phyloP scores from a whole-genome alignment of 495 filamentous ascomycete species.

The Aspergillus avenaceus region DNA sequence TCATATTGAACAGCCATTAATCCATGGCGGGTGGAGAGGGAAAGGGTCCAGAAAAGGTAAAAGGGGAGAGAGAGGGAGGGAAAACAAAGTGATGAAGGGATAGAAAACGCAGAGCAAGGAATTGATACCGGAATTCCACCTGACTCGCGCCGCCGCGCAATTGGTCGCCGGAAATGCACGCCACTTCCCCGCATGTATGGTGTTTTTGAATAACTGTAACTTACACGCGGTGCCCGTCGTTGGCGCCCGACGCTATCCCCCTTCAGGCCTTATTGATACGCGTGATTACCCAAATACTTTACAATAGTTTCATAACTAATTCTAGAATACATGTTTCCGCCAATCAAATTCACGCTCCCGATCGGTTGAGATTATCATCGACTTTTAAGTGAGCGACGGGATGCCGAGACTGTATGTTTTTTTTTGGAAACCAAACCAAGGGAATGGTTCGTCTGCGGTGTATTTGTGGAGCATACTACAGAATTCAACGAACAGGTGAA shows the following conservation, averaged over 20 bases:
- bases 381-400: background rate
- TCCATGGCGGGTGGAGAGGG: constrained; percentile 4
- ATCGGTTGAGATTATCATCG: background rate
- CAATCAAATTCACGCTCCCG: background rate
- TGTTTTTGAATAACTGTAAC: background rate
- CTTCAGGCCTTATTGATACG: background rate
- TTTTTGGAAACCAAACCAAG: no score
- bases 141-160: background rate
- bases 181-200: constrained; percentile 3
- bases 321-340: background rate
- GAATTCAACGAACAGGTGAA: no score
- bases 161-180: constrained; percentile 5
- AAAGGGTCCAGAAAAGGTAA: background rate
- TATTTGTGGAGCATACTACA: no score
- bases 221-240: background rate
- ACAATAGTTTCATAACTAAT: background rate
- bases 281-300: background rate
- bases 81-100: constrained; percentile 1
- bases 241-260: background rate
- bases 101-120: background rate
- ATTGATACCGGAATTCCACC: background rate
- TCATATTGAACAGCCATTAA: constrained; percentile 4
- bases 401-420: background rate
- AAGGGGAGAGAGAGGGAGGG: background rate
- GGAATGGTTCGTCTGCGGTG: no score